phyloP scores from a whole-genome alignment of 177 flowering plant genomes.

The Vitis hybrid region DNA sequence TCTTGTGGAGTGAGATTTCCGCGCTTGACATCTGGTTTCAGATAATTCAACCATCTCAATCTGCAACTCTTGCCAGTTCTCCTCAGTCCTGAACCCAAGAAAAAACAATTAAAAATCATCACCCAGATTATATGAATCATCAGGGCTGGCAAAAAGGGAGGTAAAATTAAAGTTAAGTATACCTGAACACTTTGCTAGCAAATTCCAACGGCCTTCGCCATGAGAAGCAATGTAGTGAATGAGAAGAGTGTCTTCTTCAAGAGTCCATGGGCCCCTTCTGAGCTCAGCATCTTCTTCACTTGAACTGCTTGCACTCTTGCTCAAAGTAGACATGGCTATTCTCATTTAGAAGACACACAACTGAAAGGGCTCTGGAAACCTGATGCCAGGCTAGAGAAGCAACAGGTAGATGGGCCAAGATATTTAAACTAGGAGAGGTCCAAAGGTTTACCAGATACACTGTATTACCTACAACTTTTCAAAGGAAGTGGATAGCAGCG shows the following conservation, averaged over 20 bases:
- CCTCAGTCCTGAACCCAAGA: constrained; percentile 47
- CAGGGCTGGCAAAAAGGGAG: neutral
- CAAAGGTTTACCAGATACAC: neutral
- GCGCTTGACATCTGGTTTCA: constrained; percentile 73
- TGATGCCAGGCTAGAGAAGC: neutral
- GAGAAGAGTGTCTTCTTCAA: constrained; percentile 71
- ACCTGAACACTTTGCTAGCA: constrained; percentile 70
- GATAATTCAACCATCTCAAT: constrained; percentile 79
- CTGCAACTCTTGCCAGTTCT: constrained; percentile 92
- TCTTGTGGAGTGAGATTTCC: constrained; percentile 76
- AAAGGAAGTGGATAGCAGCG: constrained; percentile 11
- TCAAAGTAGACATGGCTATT: constrained; percentile 23
- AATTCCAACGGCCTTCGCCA: constrained; percentile 88
- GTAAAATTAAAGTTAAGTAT: neutral
- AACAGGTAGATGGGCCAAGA: neutral
- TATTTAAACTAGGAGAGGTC: neutral
- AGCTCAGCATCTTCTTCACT: constrained; percentile 43
- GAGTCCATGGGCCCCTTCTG: constrained; percentile 91
- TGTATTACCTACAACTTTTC: constrained; percentile 5
- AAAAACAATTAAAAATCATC: neutral
- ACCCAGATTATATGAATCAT: neutral
- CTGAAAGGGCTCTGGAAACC: neutral
- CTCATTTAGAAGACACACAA: neutral
- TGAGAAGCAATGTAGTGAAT: constrained; percentile 53
- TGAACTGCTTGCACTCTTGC: constrained; percentile 8